phyloP scores from a whole-genome alignment of 495 filamentous ascomycete genomes.

The Paragyromitra xinjiangensis region DNA sequence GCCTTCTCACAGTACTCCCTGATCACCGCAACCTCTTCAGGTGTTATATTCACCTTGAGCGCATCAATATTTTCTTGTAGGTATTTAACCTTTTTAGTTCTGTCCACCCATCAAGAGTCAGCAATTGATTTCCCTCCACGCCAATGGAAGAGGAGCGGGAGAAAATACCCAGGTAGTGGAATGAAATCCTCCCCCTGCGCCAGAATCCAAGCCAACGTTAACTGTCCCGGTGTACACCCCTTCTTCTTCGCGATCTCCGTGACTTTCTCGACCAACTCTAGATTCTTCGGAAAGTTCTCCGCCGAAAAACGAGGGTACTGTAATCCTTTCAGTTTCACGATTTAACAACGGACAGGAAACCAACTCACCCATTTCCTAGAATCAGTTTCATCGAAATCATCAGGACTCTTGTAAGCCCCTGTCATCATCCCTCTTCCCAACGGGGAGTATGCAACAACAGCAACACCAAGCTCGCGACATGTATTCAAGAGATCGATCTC shows the following conservation, averaged over 20 bases:
- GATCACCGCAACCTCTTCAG: slow-evolving; percentile 22
- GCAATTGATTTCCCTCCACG: not conserved
- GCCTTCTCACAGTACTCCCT: slow-evolving; percentile 26
- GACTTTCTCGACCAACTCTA: slow-evolving; percentile 62
- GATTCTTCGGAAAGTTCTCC: slow-evolving; percentile 66
- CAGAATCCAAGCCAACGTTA: slow-evolving; percentile 69
- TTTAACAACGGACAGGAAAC: not conserved
- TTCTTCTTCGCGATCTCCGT: slow-evolving; percentile 62
- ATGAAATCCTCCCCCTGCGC: slow-evolving; percentile 69
- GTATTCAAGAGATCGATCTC: slow-evolving; percentile 64
- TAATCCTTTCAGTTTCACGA: not conserved
- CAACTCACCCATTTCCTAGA: slow-evolving; percentile 56
- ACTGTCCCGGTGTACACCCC: slow-evolving; percentile 62
- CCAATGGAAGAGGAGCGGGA: not conserved
- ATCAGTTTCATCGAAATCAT: slow-evolving; percentile 63
- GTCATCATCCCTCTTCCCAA: slow-evolving; percentile 69
- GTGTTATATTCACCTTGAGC: slow-evolving; percentile 14
- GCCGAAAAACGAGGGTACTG: slow-evolving; percentile 62
- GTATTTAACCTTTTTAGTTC: slow-evolving; percentile 35
- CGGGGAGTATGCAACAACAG: slow-evolving; percentile 70
- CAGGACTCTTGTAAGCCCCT: slow-evolving; percentile 61
- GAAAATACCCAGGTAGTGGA: slow-evolving; percentile 63
- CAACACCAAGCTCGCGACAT: slow-evolving; percentile 69
- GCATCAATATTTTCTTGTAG: slow-evolving; percentile 38
- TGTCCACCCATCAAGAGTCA: not conserved